Evolutionary conservation across 2,329 filamentous ascomycete genomes (phyloP).

Genomic region (Penicillium sp.): DNA sequence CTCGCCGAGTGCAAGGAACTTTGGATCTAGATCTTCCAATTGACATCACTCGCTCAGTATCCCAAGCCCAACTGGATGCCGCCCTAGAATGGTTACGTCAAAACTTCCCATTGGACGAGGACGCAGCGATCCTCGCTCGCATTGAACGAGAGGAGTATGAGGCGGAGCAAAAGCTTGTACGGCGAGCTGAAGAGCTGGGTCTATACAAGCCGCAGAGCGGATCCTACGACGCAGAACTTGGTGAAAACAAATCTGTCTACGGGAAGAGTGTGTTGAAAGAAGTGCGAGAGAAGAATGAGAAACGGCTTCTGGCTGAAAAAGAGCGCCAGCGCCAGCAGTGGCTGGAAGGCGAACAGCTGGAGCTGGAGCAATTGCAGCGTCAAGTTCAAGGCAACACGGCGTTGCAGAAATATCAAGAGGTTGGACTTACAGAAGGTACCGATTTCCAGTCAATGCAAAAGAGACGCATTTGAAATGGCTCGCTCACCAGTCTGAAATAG

Average conservation of each 20-base stretch:
- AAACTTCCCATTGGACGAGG: conserved; percentile 42
- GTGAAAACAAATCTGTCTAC: conserved; percentile 38
- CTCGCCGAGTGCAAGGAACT: conserved; percentile 40
- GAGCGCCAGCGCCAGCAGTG: conserved; percentile 47
- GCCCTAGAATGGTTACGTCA: conserved; percentile 39
- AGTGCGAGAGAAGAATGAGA: conserved; percentile 37
- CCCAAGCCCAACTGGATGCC: conserved; percentile 28
- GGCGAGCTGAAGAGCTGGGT: conserved; percentile 36
- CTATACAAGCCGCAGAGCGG: conserved; percentile 42
- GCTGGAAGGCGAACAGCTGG: conserved; percentile 47
- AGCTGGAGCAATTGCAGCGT: conserved; percentile 28
- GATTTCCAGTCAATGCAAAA: background rate
- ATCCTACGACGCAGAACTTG: conserved; percentile 36
- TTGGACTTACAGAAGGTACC: conserved; percentile 33
- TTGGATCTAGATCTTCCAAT: conserved; percentile 40
- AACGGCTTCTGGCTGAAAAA: conserved; percentile 38
- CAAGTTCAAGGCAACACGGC: conserved; percentile 31
- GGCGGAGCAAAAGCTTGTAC: conserved; percentile 32
- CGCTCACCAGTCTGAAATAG: conserved; percentile 11
- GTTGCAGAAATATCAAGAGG: conserved; percentile 32
- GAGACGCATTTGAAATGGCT: background rate
- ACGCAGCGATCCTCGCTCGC: conserved; percentile 43
- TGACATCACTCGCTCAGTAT: conserved; percentile 32
- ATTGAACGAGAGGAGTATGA: conserved; percentile 37
- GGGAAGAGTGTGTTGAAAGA: conserved; percentile 40